Conservation (phyloP, 345 rosid genomes). For the Melaleuca alternifolia region DNA sequence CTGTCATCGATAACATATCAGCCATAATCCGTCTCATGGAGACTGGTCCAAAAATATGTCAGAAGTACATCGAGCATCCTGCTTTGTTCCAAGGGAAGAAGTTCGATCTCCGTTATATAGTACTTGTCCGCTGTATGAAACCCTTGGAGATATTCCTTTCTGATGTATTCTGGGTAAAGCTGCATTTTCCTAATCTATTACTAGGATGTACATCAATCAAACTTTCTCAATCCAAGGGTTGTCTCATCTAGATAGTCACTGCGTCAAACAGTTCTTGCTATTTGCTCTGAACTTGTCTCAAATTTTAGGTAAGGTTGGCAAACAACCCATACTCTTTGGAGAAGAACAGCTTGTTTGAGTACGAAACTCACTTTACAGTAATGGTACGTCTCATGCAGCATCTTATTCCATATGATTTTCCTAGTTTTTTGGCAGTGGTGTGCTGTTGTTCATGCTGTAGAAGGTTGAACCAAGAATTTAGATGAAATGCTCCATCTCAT, state of each 20-base stretch:
- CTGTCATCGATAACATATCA: constrained; percentile 63
- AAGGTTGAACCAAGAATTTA: not conserved
- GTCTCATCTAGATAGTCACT: not conserved
- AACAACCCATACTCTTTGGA: constrained; percentile 76
- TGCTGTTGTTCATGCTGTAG: not conserved
- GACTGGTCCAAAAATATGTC: constrained; percentile 98
- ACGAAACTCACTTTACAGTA: constrained; percentile 95
- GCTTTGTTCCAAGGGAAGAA: constrained; percentile 73
- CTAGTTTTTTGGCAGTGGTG: not conserved
- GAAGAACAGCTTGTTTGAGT: constrained; percentile 72
- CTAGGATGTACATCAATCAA: not conserved
- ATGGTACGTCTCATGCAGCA: constrained; percentile 43
- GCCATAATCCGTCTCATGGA: constrained; percentile 91
- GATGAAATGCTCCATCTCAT: not conserved
- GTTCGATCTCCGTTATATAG: constrained; percentile 79
- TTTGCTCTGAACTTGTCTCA: not conserved
- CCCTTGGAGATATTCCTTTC: constrained; percentile 75
- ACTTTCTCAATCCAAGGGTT: not conserved
- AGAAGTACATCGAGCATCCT: constrained; percentile 91
- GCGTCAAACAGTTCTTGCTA: not conserved
- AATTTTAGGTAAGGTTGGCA: constrained; percentile 77
- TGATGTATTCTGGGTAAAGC: constrained; percentile 82
- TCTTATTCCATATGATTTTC: not conserved
- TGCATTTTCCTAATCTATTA: not conserved
- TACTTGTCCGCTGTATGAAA: constrained; percentile 57